Evolutionary conservation across 805 yeast species (phyloP).

Genomic region (Brettanomyces custersianus): DNA sequence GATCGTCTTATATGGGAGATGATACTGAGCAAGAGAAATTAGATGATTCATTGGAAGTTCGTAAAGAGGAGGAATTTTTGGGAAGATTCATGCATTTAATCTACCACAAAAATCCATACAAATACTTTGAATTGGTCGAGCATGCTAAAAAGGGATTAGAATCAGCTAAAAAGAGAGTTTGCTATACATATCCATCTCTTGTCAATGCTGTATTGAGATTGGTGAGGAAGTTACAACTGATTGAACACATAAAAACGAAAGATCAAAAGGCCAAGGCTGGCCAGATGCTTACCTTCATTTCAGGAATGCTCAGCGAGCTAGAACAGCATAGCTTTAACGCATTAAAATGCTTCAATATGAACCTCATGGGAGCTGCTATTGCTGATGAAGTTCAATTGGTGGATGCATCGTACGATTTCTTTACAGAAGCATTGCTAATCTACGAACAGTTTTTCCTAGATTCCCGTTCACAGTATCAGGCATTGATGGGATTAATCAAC

Average conservation of each 20-base stretch:
- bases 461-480: constrained; percentile 39
- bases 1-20: constrained; percentile 7
- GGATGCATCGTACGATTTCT: constrained; percentile 78
- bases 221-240: constrained; percentile 38
- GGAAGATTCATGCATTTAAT: constrained; percentile 65
- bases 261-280: constrained; percentile 14
- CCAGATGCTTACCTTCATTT: constrained; percentile 59
- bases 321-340: constrained; percentile 29
- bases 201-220: constrained; percentile 52
- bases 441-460: constrained; percentile 60
- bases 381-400: constrained; percentile 72
- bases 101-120: constrained; percentile 36
- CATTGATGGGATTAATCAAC: constrained; percentile 37
- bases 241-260: constrained; percentile 15
- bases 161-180: constrained; percentile 46
- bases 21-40: constrained; percentile 9
- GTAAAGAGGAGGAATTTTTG: constrained; percentile 47
- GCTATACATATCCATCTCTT: constrained; percentile 69
- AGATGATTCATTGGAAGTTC: constrained; percentile 25
- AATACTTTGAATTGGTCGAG: constrained; percentile 37
- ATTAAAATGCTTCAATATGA: constrained; percentile 33
- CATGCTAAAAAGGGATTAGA: constrained; percentile 39
- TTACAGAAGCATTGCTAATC: constrained; percentile 77
- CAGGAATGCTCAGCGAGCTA: constrained; percentile 62
- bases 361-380: constrained; percentile 58